Conservation (phyloP, 2,329 filamentous ascomycete species). For the Diplodia seriata region DNA sequence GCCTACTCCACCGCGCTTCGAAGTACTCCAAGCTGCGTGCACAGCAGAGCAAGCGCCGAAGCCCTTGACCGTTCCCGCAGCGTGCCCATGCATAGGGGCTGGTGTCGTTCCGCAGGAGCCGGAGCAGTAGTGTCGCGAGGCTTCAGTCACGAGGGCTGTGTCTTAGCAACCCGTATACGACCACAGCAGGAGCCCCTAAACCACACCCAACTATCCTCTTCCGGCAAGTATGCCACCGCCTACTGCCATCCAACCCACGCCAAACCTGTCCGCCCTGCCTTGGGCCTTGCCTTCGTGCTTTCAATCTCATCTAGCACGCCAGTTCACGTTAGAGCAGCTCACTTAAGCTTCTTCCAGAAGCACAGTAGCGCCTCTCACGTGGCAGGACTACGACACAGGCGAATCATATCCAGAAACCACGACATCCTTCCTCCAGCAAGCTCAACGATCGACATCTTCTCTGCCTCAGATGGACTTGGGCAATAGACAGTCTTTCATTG, state of each 20-base stretch:
- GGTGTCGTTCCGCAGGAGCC: background rate
- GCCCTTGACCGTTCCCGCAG: background rate
- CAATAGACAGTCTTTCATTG: background rate
- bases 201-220: background rate
- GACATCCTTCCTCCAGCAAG: background rate
- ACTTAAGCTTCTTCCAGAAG: background rate
- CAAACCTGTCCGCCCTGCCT: background rate
- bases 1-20: background rate
- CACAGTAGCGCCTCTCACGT: background rate
- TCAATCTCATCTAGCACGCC: background rate
- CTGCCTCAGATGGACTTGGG: background rate
- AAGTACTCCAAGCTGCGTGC: background rate
- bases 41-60: background rate
- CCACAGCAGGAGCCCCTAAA: background rate
- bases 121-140: background rate
- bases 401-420: background rate
- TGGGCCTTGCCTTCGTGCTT: background rate
- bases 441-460: background rate
- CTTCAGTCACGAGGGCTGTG: background rate
- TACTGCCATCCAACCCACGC: background rate
- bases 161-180: background rate
- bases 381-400: background rate
- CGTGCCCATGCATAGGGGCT: background rate
- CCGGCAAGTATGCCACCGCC: background rate
- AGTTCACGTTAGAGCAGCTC: background rate